phyloP scores from a whole-genome alignment of 1,284 basidiomycete genomes.

The Cystobasidium slooffiae region DNA sequence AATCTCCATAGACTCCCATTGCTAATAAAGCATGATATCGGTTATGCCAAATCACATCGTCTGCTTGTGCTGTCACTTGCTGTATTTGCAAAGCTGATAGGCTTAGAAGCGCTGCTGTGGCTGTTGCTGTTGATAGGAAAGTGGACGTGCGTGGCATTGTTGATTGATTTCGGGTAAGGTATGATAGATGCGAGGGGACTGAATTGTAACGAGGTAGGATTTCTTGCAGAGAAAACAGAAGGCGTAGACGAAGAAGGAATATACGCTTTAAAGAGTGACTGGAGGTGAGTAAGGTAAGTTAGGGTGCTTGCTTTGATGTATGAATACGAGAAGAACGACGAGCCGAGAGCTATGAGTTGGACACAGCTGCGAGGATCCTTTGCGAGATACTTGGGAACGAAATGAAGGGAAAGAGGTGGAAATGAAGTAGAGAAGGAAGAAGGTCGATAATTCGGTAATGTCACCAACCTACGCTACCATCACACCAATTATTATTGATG shows the following conservation, averaged over 20 bases:
- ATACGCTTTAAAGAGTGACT: constrained; percentile 9
- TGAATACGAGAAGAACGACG: not conserved
- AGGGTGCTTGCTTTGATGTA: not conserved
- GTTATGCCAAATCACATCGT: constrained; percentile 40
- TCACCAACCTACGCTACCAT: too few relatives aligned
- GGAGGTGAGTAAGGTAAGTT: not conserved
- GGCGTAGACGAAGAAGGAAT: not conserved
- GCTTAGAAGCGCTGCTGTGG: not conserved
- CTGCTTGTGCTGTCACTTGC: constrained; percentile 15
- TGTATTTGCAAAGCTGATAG: not conserved
- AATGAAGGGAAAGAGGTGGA: not conserved
- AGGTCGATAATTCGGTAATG: too few relatives aligned
- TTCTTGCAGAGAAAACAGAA: not conserved
- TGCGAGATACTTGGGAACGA: not conserved
- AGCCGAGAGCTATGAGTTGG: not conserved
- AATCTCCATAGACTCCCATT: constrained; percentile 28
- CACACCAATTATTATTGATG: too few relatives aligned
- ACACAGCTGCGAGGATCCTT: not conserved
- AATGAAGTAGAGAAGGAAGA: too few relatives aligned
- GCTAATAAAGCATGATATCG: constrained; percentile 27
- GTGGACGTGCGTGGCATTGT: not conserved
- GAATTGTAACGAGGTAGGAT: too few relatives aligned
- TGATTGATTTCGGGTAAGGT: not conserved
- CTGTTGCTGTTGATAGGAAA: not conserved
- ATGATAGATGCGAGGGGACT: not conserved